Percentiles rank a stretch among this genome's conserved stretches.
phyloP scores from a whole-genome alignment of 2,329 filamentous ascomycete genomes.

The Fusarium pilosicola region DNA sequence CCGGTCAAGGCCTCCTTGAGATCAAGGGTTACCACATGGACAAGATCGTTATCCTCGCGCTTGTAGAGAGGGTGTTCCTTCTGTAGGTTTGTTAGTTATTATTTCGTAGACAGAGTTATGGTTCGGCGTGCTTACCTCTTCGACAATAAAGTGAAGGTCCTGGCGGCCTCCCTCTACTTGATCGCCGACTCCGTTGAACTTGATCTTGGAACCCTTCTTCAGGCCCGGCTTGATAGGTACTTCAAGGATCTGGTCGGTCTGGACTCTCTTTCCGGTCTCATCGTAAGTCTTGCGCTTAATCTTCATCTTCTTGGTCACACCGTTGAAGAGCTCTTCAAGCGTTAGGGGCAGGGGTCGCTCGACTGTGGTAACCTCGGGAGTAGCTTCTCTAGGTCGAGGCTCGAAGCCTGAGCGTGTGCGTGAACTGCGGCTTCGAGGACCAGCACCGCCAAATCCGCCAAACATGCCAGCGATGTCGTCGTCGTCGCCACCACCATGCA shows the following conservation, averaged over 20 bases:
- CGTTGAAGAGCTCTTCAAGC: slow-evolving; percentile 88
- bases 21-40: slow-evolving; percentile 80
- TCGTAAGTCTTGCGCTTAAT: slow-evolving; percentile 98
- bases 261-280: slow-evolving; percentile 81
- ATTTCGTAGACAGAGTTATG: not conserved
- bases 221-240: slow-evolving; percentile 95
- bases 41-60: slow-evolving; percentile 88
- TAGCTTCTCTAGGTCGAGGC: slow-evolving; percentile 51
- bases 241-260: slow-evolving; percentile 89
- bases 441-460: slow-evolving; percentile 57
- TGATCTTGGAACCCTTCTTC: slow-evolving; percentile 98
- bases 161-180: slow-evolving; percentile 96
- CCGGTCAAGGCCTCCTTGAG: slow-evolving; percentile 95
- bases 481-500: slow-evolving; percentile 54
- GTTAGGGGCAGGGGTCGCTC: slow-evolving; percentile 84
- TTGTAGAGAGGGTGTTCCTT: slow-evolving; percentile 87
- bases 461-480: slow-evolving; percentile 67
- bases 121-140: slow-evolving; percentile 74
- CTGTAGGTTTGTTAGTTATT: slow-evolving; percentile 62
- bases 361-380: slow-evolving; percentile 89
- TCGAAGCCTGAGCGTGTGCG: slow-evolving; percentile 56
- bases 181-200: slow-evolving; percentile 97
- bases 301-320: slow-evolving; percentile 95
- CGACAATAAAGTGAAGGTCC: slow-evolving; percentile 93
- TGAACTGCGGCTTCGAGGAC: slow-evolving; percentile 51